Conservation (phyloP, 805 yeast species). For the Scheffersomyces stipitis region DNA sequence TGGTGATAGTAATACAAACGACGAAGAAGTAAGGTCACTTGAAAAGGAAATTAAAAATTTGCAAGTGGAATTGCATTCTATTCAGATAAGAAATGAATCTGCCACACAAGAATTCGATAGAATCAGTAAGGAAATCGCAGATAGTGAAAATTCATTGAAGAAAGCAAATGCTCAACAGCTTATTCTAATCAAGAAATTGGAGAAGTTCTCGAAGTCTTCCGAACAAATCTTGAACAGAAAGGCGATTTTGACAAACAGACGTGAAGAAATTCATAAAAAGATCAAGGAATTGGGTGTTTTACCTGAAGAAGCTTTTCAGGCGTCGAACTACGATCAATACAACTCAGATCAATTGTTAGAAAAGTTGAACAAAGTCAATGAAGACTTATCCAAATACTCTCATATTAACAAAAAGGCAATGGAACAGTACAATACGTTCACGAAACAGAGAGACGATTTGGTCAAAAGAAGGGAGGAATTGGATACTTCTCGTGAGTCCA, state of each 20-base stretch:
- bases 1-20: conserved; percentile 3
- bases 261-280: conserved; percentile 69
- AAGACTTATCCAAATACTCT: conserved; percentile 58
- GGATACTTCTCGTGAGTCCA: conserved; percentile 66
- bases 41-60: conserved; percentile 26
- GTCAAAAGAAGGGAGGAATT: conserved; percentile 66
- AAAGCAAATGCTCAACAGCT: conserved; percentile 60
- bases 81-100: conserved; percentile 26
- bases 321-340: conserved; percentile 36
- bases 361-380: conserved; percentile 54
- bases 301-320: conserved; percentile 77
- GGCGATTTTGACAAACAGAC: conserved; percentile 55
- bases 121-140: conserved; percentile 27
- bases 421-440: conserved; percentile 76
- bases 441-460: conserved; percentile 69
- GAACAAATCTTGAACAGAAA: conserved; percentile 67
- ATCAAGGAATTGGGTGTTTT: conserved; percentile 84
- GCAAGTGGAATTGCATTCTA: conserved; percentile 22
- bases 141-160: conserved; percentile 40
- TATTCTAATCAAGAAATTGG: conserved; percentile 52
- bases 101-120: conserved; percentile 27
- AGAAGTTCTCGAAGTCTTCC: conserved; percentile 57
- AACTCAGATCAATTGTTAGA: conserved; percentile 54
- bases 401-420: conserved; percentile 89
- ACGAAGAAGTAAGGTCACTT: conserved; percentile 11